Evolutionary conservation across 306 rosid species (phyloP), one percentile per base, ranked within the genome.

Genomic region (Argentina anserina): DNA sequence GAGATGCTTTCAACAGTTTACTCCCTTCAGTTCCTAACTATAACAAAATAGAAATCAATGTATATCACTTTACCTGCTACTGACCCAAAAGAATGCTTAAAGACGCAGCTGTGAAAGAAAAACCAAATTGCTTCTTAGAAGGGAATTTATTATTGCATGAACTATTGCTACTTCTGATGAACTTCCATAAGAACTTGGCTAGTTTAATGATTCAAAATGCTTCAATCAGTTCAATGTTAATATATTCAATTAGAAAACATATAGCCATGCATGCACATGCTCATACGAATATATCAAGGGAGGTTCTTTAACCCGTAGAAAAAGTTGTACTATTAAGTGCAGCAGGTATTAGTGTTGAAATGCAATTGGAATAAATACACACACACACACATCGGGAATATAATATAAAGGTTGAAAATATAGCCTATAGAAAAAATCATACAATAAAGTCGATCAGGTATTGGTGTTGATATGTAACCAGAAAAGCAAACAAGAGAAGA

Each of bases 1-100:
- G 96, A 58, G 96, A 85, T 12, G 99, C 97, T 74, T 84, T 83
- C 76, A 89, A 80, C 69, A 85, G 82, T 78, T 84, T 83, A 65
- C 79, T 84, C 47, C 86, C 84, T 75, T 59, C 87, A 60, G 73
- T 70, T 91, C 87, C 87, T 71, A 89, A 84, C 97, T 88, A 77
- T 79, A 91, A 76, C 76, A 81, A 76, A 83, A 81, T 21, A 77
- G 80, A 75, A 68, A 76, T 17, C 65, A 77, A 77, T 76, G 75
- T 39, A 64, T 76, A 46, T 80, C 78, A 79, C 62, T 82, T 50
- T 65, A 65, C 46, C 41, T 60, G 62, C 71, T 52, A 81, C 64
- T 70, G 47, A 67, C 21, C 67, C 40, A 74, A 56, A 43, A 15
- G 21, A 77, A 45, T 40, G 39, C 42, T 46, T 18, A 67, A 41